These are phyloP conservation scores for Pontederia paniculata DNA, from an alignment of 176 grass and related monocot species.

Conservation along the genomic window DNA sequence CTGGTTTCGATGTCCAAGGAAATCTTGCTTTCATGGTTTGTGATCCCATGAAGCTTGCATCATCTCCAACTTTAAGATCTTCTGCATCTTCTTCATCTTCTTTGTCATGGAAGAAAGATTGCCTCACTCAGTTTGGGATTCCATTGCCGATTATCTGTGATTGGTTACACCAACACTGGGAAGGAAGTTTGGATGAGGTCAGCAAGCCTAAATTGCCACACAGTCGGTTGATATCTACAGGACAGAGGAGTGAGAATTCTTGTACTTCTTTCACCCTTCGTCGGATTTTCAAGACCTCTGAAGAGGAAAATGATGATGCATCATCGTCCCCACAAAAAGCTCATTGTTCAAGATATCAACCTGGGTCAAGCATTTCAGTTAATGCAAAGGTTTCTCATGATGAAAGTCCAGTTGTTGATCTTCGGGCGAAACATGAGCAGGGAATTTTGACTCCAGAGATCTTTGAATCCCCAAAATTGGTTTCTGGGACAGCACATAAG, in stretches of 20 bases:
- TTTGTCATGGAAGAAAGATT: slow-evolving; percentile 58
- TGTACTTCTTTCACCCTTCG: slow-evolving; percentile 45
- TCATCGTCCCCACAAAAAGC: slow-evolving; percentile 33
- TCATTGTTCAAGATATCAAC: slow-evolving; percentile 40
- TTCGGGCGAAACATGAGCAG: slow-evolving; percentile 44
- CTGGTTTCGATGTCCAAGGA: slow-evolving; percentile 81
- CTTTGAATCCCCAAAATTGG: slow-evolving; percentile 50
- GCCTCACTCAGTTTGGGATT: slow-evolving; percentile 65
- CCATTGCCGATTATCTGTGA: slow-evolving; percentile 67
- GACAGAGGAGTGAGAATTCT: slow-evolving; percentile 42
- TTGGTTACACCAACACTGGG: slow-evolving; percentile 94
- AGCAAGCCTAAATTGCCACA: slow-evolving; percentile 72
- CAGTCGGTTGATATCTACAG: slow-evolving; percentile 40
- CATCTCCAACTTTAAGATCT: slow-evolving; percentile 60
- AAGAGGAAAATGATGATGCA: slow-evolving; percentile 40
- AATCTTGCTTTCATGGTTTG: slow-evolving; percentile 93
- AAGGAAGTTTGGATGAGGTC: slow-evolving; percentile 87
- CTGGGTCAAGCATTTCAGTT: slow-evolving; percentile 43
- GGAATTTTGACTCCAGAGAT: slow-evolving; percentile 55
- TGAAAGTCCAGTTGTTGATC: slow-evolving; percentile 58
- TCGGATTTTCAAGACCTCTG: slow-evolving; percentile 48
- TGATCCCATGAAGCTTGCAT: slow-evolving; percentile 92
- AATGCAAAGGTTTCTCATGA: slow-evolving; percentile 47
- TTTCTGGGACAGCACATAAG: slow-evolving; percentile 36
- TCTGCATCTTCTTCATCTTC: slow-evolving; percentile 49